Evolutionary conservation across 352 stramenopile genomes (phyloP).

Genomic region (Sclerospora graminicola): DNA sequence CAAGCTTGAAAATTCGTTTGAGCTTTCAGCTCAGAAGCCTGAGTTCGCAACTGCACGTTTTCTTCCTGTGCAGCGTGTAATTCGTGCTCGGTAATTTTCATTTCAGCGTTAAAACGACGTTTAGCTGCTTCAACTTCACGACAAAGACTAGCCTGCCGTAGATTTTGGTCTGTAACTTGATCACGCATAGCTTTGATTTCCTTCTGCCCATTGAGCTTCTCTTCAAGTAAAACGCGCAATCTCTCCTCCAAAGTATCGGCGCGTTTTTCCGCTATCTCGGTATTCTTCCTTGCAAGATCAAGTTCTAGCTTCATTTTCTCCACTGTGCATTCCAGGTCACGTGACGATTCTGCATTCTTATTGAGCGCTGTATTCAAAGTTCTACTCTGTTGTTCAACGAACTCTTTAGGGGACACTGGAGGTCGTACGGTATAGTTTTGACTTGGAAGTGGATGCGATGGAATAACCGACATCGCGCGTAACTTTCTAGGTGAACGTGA

Average conservation of each 20-base stretch:
- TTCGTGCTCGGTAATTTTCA: slow-evolving; percentile 26
- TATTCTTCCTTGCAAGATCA: slow-evolving; percentile 43
- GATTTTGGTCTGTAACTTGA: slow-evolving; percentile 62
- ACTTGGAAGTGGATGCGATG: too few species aligned
- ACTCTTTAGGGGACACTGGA: too few species aligned
- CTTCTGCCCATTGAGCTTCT: slow-evolving; percentile 63
- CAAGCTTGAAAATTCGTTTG: slow-evolving; percentile 34
- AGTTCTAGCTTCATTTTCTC: slow-evolving; percentile 36
- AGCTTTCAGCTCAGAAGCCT: slow-evolving; percentile 29
- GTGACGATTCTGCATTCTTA: too few species aligned
- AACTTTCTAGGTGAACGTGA: too few species aligned
- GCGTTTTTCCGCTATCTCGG: slow-evolving; percentile 47
- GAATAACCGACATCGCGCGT: too few species aligned
- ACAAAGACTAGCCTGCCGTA: slow-evolving; percentile 55
- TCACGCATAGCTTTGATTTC: slow-evolving; percentile 46
- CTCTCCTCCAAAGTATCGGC: slow-evolving; percentile 38
- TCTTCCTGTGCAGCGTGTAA: slow-evolving; percentile 27
- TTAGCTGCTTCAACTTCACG: slow-evolving; percentile 43
- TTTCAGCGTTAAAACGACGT: slow-evolving; percentile 19
- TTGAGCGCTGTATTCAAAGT: too few species aligned
- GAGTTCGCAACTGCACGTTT: slow-evolving; percentile 29
- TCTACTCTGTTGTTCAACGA: too few species aligned
- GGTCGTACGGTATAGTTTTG: too few species aligned
- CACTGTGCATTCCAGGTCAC: slow-evolving; percentile 25
- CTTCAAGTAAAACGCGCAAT: slow-evolving; percentile 44